phyloP scores from a whole-genome alignment of 2,329 filamentous ascomycete genomes.

The Gnomoniopsis sp. region DNA sequence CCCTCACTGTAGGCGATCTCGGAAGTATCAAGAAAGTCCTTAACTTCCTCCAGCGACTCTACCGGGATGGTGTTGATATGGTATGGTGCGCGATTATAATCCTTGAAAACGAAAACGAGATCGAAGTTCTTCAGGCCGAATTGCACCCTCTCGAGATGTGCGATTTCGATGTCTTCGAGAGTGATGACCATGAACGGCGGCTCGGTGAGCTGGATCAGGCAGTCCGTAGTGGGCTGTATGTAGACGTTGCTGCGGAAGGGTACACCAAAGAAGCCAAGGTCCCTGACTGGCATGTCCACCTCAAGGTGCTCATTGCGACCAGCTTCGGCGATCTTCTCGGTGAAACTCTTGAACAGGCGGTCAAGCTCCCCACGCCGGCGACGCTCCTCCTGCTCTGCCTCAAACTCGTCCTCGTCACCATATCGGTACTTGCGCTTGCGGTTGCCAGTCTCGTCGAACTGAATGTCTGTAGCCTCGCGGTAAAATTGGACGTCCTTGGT shows the following conservation, averaged over 20 bases:
- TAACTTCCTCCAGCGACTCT: slow-evolving; percentile 89
- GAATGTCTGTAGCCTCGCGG: slow-evolving; percentile 94
- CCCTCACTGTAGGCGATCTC: slow-evolving; percentile 94
- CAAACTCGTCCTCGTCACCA: slow-evolving; percentile 97
- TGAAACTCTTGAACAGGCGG: slow-evolving; percentile 91
- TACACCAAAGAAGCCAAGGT: slow-evolving; percentile 95
- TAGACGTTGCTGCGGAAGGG: slow-evolving; percentile 94
- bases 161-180: slow-evolving; percentile 91
- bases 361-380: slow-evolving; percentile 88
- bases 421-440: slow-evolving; percentile 96
- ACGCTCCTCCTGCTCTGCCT: slow-evolving; percentile 95
- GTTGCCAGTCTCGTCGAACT: slow-evolving; percentile 98
- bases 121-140: slow-evolving; percentile 99
- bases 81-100: slow-evolving; percentile 83
- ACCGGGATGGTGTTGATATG: slow-evolving; percentile 99
- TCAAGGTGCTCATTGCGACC: slow-evolving; percentile 86
- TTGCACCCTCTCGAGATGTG: slow-evolving; percentile 91
- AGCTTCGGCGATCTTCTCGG: slow-evolving; percentile 95
- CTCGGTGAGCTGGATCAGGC: slow-evolving; percentile 93
- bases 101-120: slow-evolving; percentile 96
- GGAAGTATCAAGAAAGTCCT: slow-evolving; percentile 95
- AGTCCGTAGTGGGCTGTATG: slow-evolving; percentile 94
- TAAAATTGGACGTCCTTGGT: slow-evolving; percentile 99
- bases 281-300: slow-evolving; percentile 94
- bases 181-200: slow-evolving; percentile 96